phyloP scores from a whole-genome alignment of 148 eudicot genomes.

The Rhododendron ferrugineum region DNA sequence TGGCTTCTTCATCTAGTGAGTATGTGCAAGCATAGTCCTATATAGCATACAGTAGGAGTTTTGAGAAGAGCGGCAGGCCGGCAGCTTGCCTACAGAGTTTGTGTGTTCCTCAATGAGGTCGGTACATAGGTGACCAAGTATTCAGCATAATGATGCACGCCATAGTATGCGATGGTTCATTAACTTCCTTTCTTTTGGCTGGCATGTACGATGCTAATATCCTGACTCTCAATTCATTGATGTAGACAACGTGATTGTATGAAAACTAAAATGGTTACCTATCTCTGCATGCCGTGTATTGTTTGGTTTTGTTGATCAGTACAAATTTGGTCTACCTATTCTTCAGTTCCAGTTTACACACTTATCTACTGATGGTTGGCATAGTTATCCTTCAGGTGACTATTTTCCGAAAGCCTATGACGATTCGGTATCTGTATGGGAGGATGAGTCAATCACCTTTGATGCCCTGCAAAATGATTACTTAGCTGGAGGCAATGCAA shows the following conservation, averaged over 20 bases:
- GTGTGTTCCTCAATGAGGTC: neutral
- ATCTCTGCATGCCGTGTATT: neutral
- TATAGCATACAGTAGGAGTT: neutral
- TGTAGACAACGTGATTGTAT: neutral
- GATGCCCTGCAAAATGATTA: conserved; percentile 61
- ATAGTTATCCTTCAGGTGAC: conserved; percentile 48
- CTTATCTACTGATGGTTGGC: neutral
- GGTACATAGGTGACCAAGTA: neutral
- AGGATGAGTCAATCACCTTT: conserved; percentile 82
- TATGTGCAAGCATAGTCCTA: neutral
- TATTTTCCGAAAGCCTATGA: conserved; percentile 69
- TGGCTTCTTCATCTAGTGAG: neutral
- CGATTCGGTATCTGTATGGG: conserved; percentile 68
- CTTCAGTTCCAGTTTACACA: neutral
- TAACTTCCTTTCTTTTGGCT: neutral
- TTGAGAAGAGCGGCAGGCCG: neutral
- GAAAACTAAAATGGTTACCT: neutral
- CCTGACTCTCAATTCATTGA: neutral
- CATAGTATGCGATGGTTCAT: neutral
- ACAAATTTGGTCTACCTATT: neutral
- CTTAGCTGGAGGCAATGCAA: conserved; percentile 54
- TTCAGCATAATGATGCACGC: neutral
- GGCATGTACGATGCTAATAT: neutral
- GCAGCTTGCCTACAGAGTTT: neutral
- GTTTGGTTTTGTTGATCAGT: neutral